Base-by-base conservation (phyloP, 2,329 filamentous ascomycete species). In the Pseudogymnoascus destructans region DNA sequence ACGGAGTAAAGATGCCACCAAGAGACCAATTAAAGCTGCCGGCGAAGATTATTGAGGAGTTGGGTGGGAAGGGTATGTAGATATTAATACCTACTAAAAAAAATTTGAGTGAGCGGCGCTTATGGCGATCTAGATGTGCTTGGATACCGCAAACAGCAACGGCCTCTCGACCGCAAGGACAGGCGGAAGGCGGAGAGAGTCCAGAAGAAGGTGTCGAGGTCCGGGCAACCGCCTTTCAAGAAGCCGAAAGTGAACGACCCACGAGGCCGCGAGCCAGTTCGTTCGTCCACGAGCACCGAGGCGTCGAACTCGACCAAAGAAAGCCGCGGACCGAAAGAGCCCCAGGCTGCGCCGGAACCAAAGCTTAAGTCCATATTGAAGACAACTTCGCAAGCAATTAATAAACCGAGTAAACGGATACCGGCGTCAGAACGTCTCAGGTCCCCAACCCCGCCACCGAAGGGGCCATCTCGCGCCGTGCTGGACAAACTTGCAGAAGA, bases 401-500 rank as follows among this genome's bases (percentile, higher is more conserved):
- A 17, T 32, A 56, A 56, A 19, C 40, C 42, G 32, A 63, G 65
- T 23, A 57, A 42, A 49, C 60, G 59, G 2, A 27, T 59, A 17
- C 23, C 25, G 1, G 17, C 23, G 11, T 4, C 38, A 13, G 49
- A 58, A 25, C 32, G 35, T 6, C 19, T 55, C 19, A 61, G 59
- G 7, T 63, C 62, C 3, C 58, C 62, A 52, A 63, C 63, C 8
- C 61, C 64, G 15, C 42, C 42, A 30, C 62, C 62, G 36, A 35
- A 55, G n/a, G 61, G 57, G 10, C 46, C 68, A 9, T 62, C 68
- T 11, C 65, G 55, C 40, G 59, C 63, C 57, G 74, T 82, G n/a
- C 81, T 78, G 66, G 79, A 84, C 3, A 82, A 80, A 64, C 74
- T 96, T 3, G 84, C 81, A 0, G 77, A 88, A 61, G 92, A 98